Percentiles rank a stretch among this genome's conserved stretches.
Evolutionary conservation across 768 basidiomycete species (phyloP).

Genomic region (Mycena leptocephala): DNA sequence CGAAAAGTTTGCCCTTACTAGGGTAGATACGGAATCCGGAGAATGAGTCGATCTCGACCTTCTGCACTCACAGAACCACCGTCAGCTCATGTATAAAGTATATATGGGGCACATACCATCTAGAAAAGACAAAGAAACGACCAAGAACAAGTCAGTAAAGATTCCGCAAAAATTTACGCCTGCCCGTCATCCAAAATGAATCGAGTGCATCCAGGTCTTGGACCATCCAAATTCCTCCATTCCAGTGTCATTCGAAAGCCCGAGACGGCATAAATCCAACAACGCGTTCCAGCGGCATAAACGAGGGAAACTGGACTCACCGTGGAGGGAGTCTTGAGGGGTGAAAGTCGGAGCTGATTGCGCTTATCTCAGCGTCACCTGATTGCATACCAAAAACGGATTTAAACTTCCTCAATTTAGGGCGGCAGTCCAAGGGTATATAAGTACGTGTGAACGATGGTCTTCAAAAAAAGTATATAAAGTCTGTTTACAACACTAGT

Average conservation of each 20-base stretch:
- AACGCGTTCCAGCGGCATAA: neutral
- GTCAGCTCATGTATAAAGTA: neutral
- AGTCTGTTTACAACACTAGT: no score
- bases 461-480: no score
- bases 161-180: neutral
- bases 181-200: constrained; percentile 13
- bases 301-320: constrained; percentile 7
- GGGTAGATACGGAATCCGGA: constrained; percentile 99
- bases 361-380: no score
- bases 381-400: no score
- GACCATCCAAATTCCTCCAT: neutral
- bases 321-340: constrained; percentile 12
- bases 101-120: constrained; percentile 20
- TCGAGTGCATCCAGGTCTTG: neutral
- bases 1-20: constrained; percentile 95
- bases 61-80: constrained; percentile 64
- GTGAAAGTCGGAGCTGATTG: no score
- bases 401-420: no score
- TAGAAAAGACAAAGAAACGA: neutral
- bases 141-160: neutral
- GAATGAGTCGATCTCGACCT: constrained; percentile 99
- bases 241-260: constrained; percentile 11
- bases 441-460: no score
- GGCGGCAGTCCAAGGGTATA: no score
- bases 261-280: neutral